Evolutionary conservation across 208 protist species (phyloP), one percentile per base, ranked within the genome.

Genomic region (Leptomonas seymouri): DNA sequence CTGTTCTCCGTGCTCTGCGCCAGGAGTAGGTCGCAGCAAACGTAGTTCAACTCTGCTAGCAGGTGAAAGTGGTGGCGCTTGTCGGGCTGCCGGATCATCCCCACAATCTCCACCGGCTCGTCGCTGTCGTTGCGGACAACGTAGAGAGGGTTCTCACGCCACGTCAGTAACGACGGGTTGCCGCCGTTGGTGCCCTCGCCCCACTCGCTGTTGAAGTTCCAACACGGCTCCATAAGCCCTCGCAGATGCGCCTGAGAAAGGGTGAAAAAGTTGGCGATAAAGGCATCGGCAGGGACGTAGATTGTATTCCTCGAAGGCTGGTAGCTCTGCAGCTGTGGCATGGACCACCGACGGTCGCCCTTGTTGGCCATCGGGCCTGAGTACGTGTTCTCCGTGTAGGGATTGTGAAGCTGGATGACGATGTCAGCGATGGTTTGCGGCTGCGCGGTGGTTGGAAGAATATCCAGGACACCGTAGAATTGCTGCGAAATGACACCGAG

Each of bases 61-160:
- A 79, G 72, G 69, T 94, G 85, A n/a, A 89, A 62, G 54, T 80
- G 57, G 73, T 88, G 85, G 14, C 89, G 85, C 76, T 89, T 78
- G 71, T 94, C 89, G 1, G 82, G 85, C 65, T 94, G 89, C 2
- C 80, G 63, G 15, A 94, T 81, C 84, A 91, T 90, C 36, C 78
- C 71, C 20, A 85, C 63, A 16, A 93, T 74, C 42, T 86, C 74
- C n/a, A 86, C 68, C 31, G 76, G 67, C 27, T 76, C 59, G 31
- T 75, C 60, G 25, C 73, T 70, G 20, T n/a, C 56, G 70, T 89
- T 90, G 27, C 63, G 68, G 41, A 88, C 73, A 49, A 79, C 66
- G 70, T 91, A 93, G 21, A 90, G 76, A 49, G 88, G 88, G 55
- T 93, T 93, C 55, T 87, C 70, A 16, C 85, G 79, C 85, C 88